phyloP scores from a whole-genome alignment of 305 asterid genomes.

The Fraxinus latifolia region DNA sequence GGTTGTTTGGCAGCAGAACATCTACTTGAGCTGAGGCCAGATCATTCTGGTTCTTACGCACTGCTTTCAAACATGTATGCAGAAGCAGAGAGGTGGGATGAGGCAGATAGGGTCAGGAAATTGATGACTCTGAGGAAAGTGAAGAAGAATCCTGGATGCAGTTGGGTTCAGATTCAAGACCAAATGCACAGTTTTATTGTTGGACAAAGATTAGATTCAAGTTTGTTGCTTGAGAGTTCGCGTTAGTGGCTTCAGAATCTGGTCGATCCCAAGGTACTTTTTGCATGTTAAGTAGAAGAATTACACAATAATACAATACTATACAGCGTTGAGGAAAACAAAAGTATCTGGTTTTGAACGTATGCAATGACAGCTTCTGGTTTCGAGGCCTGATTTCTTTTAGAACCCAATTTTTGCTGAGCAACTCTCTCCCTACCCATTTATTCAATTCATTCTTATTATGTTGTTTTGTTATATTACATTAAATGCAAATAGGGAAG shows the following conservation, averaged over 20 bases:
- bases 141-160: slow-evolving; percentile 75
- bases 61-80: slow-evolving; percentile 71
- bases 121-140: slow-evolving; percentile 64
- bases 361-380: background rate
- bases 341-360: background rate
- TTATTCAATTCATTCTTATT: background rate
- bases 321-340: background rate
- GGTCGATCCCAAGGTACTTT: background rate
- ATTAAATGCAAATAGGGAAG: background rate
- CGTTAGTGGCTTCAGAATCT: background rate
- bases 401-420: background rate
- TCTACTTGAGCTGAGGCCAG: slow-evolving; percentile 55
- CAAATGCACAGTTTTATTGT: slow-evolving; percentile 42
- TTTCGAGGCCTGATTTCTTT: background rate
- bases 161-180: slow-evolving; percentile 70
- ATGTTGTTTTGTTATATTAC: background rate
- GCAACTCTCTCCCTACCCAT: background rate
- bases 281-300: background rate
- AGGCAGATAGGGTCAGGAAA: slow-evolving; percentile 68
- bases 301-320: background rate
- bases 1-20: slow-evolving; percentile 81
- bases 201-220: slow-evolving; percentile 50
- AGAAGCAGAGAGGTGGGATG: slow-evolving; percentile 78
- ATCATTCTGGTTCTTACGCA: slow-evolving; percentile 66
- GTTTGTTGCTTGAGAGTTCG: slow-evolving; percentile 23